Conservation (phyloP, 1,284 basidiomycete genomes). For the Pseudozyma sp. region DNA sequence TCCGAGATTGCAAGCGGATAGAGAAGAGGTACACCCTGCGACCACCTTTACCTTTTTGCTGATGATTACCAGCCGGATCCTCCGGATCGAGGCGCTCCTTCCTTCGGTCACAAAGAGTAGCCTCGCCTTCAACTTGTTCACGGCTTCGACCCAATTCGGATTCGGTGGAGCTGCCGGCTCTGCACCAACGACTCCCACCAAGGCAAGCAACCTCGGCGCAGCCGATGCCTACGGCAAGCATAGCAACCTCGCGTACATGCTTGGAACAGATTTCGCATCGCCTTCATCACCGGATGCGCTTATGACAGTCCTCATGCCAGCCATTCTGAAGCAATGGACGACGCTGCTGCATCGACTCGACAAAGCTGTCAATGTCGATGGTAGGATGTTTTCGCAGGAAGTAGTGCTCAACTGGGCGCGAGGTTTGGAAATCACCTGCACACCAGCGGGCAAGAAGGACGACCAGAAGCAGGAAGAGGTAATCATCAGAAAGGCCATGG, state of each 20-base stretch:
- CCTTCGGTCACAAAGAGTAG: constrained; percentile 50
- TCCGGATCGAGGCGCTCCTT: constrained; percentile 52
- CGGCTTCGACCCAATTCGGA: constrained; percentile 24
- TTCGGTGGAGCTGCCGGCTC: constrained; percentile 16
- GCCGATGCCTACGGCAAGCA: constrained; percentile 41
- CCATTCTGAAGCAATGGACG: constrained; percentile 61
- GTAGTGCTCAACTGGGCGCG: constrained; percentile 58
- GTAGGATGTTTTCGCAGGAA: constrained; percentile 64
- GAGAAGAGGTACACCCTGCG: constrained; percentile 55
- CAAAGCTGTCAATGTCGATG: constrained; percentile 59
- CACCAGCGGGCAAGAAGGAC: constrained; percentile 2
- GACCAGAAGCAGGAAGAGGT: constrained; percentile 40
- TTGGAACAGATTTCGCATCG: constrained; percentile 25
- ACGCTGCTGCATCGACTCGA: constrained; percentile 49
- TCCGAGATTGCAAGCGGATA: constrained; percentile 31
- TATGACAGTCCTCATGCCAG: constrained; percentile 56
- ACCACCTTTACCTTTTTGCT: constrained; percentile 60
- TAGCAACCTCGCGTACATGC: constrained; percentile 30
- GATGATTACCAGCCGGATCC: constrained; percentile 52
- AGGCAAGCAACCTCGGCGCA: background rate
- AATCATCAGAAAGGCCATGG: constrained; percentile 48
- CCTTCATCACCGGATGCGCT: constrained; percentile 58
- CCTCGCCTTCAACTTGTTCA: constrained; percentile 46
- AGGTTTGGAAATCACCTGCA: constrained; percentile 33
- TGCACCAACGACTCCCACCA: constrained; percentile 9